phyloP scores from a whole-genome alignment of 2,329 filamentous ascomycete species.

The Orbilia oligospora region DNA sequence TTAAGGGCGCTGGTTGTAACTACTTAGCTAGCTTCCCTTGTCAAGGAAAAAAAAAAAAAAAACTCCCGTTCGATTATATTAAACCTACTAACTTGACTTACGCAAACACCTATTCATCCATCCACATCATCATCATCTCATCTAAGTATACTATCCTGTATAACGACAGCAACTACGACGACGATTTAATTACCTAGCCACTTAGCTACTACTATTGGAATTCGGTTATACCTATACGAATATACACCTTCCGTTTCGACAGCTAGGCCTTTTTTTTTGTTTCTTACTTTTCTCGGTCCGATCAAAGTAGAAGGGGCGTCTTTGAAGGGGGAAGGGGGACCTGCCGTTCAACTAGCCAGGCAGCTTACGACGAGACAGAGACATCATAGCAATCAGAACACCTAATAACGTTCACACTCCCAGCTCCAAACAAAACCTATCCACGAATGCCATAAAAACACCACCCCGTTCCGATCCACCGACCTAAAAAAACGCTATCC shows the following conservation, averaged over 20 bases:
- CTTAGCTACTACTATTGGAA: not conserved
- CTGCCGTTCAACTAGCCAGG: constrained; percentile 12
- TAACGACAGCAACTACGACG: too few species aligned
- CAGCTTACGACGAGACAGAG: too few species aligned
- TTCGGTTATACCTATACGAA: not conserved
- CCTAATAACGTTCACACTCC: not conserved
- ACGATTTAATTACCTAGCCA: too few species aligned
- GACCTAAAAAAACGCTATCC: not conserved
- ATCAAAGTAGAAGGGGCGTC: not conserved
- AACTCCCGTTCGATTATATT: too few species aligned
- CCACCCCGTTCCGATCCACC: not conserved
- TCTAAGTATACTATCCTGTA: too few species aligned
- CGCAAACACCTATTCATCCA: constrained; percentile 6
- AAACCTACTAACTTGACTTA: not conserved
- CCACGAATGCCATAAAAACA: not conserved
- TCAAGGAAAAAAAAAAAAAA: too few species aligned
- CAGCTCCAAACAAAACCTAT: not conserved
- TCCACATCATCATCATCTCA: constrained; percentile 1
- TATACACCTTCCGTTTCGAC: constrained; percentile 14
- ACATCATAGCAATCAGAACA: not conserved
- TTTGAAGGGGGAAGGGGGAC: not conserved
- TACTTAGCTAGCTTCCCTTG: too few species aligned
- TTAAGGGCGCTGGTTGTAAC: not conserved
- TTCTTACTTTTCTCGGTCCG: too few species aligned
- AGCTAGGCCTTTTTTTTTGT: not conserved